Percentiles rank a stretch among this genome's conserved stretches.
Evolutionary conservation across 2,329 filamentous ascomycete genomes (phyloP).

Genomic region (Helotiales sp.): DNA sequence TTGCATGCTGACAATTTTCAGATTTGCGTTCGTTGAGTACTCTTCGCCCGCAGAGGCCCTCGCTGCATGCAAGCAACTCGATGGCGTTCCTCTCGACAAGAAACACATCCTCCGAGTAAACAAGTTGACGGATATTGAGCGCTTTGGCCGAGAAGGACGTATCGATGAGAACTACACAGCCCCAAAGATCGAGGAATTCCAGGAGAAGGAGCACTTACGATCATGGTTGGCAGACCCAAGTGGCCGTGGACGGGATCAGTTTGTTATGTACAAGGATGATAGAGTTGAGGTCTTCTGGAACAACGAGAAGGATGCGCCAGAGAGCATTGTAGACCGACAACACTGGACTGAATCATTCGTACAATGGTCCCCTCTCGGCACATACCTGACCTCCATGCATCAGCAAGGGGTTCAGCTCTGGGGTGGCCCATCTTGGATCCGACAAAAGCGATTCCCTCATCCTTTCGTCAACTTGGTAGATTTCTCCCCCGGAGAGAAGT

Average conservation of each 20-base stretch:
- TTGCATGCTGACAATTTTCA: slow-evolving; percentile 46
- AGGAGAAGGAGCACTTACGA: slow-evolving; percentile 90
- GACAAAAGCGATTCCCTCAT: slow-evolving; percentile 92
- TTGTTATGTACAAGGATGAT: slow-evolving; percentile 91
- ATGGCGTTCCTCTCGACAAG: slow-evolving; percentile 90
- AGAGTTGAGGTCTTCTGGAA: slow-evolving; percentile 97
- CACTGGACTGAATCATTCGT: slow-evolving; percentile 99
- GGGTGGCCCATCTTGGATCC: slow-evolving; percentile 88
- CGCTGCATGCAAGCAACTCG: slow-evolving; percentile 85
- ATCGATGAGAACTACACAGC: slow-evolving; percentile 88
- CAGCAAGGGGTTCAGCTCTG: slow-evolving; percentile 96
- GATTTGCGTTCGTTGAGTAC: slow-evolving; percentile 97
- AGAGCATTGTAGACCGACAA: slow-evolving; percentile 86
- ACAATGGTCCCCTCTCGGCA: slow-evolving; percentile 95
- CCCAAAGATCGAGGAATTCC: slow-evolving; percentile 82
- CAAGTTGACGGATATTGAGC: slow-evolving; percentile 97
- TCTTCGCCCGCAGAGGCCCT: slow-evolving; percentile 87
- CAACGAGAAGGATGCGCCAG: slow-evolving; percentile 89
- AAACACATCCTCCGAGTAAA: slow-evolving; percentile 95
- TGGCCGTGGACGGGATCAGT: slow-evolving; percentile 87
- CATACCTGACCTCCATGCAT: slow-evolving; percentile 93
- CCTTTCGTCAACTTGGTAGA: slow-evolving; percentile 95
- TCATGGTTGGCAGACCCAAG: slow-evolving; percentile 87
- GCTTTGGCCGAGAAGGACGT: slow-evolving; percentile 91
- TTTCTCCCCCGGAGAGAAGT: slow-evolving; percentile 92